Base-by-base conservation (phyloP, 352 stramenopile genomes). In the Elongisporangium senticosum region DNA sequence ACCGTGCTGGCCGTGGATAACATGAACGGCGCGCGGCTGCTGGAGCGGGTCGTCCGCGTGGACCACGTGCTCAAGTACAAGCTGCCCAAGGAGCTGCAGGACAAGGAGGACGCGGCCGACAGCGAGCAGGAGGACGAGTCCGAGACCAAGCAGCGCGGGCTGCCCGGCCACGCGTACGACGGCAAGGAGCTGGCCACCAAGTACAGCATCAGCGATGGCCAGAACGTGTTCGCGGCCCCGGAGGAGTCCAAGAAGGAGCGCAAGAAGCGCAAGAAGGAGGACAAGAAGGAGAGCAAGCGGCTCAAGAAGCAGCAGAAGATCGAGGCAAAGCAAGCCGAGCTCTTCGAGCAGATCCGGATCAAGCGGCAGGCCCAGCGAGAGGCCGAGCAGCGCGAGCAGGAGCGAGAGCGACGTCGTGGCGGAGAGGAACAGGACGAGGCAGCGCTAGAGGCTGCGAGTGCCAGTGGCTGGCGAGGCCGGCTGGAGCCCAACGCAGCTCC, bases 21-120 rank as follows among this genome's bases (percentile, higher is more conserved):
- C 72, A 87, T 99, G 24, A 98, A 96, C 65, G 93, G 95, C 49
- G 86, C 73, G 33, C 69, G 83, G 61, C 64, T 98, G 56, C 77
- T 98, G 59, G 95, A 96, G 49, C 75, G 96, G 49, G 94, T 90
- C 20, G 68, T 99, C 21, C 81, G 96, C 33, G 93, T 99, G 43
- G 97, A 99, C 83, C 96, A 99, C 75, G 92, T 98, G 48, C 93
- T 99, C 59, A 97, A 98, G 64, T 99, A 99, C 87, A 90, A 96
- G 58, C 78, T 98, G 61, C 96, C 96, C 28, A 96, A 96, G 62
- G 85, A 95, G 57, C 72, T 96, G 17, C 90, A 91, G 51, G 80
- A 93, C 50, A 75, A 84, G 49, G 88, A 95, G 56, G 79, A 88
- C 54, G 75, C 67, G 20, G 67, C 79, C 60, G 69, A 76, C 15